Evolutionary conservation across 1,139 yeast species (phyloP).

Genomic region (Lodderomyces theae): DNA sequence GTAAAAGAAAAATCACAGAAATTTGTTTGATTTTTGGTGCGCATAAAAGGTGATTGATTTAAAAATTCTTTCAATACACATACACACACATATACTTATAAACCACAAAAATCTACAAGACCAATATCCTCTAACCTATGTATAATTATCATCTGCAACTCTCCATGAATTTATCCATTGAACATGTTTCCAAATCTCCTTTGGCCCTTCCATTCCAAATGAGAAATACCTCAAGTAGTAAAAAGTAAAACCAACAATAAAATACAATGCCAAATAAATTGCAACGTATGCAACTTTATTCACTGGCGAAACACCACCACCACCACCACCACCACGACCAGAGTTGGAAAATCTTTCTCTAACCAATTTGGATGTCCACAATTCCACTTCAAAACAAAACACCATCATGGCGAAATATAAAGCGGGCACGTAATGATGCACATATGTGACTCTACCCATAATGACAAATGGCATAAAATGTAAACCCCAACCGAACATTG

Average conservation of each 20-base stretch:
- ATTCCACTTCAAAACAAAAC: slow-evolving; percentile 72
- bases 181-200: slow-evolving; percentile 63
- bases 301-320: too few relatives aligned
- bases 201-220: slow-evolving; percentile 89
- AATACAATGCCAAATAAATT: slow-evolving; percentile 27
- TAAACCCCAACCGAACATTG: slow-evolving; percentile 92
- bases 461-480: slow-evolving; percentile 87
- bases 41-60: too few relatives aligned
- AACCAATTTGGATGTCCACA: slow-evolving; percentile 46
- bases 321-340: too few relatives aligned
- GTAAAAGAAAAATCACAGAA: background rate
- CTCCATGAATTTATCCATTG: slow-evolving; percentile 78
- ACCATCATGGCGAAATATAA: slow-evolving; percentile 90
- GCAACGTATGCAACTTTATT: slow-evolving; percentile 29
- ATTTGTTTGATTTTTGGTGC: background rate
- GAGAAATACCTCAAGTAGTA: slow-evolving; percentile 73
- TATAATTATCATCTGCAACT: slow-evolving; percentile 35
- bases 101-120: background rate
- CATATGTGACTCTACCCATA: slow-evolving; percentile 97
- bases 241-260: slow-evolving; percentile 45
- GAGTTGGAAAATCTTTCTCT: too few relatives aligned
- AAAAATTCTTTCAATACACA: too few relatives aligned
- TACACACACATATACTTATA: too few relatives aligned
- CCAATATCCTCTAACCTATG: background rate
- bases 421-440: slow-evolving; percentile 96